phyloP scores from a whole-genome alignment of 345 rosid species.

The Pistacia integerrima region DNA sequence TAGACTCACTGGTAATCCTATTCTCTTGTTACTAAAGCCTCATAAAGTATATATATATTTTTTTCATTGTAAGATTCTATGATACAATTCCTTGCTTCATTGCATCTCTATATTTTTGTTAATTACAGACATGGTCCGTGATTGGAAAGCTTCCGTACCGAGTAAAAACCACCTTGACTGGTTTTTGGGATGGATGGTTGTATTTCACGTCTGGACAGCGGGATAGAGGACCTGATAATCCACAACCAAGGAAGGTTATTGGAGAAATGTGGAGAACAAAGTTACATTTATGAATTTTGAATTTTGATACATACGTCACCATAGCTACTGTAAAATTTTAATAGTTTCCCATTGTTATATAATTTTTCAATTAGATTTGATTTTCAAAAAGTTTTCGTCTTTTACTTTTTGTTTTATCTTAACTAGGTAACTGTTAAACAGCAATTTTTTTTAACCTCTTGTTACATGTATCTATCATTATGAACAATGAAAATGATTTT shows the following conservation, averaged over 20 bases:
- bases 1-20: conserved; percentile 54
- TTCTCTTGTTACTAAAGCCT: background rate
- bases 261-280: conserved; percentile 89
- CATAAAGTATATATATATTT: background rate
- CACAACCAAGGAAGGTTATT: conserved; percentile 71
- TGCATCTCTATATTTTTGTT: background rate
- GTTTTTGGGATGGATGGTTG: conserved; percentile 79
- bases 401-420: background rate
- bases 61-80: too few relatives aligned
- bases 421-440: background rate
- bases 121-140: conserved; percentile 80
- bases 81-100: background rate
- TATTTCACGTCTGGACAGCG: conserved; percentile 86
- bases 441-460: background rate
- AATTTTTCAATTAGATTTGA: background rate
- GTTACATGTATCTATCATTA: background rate
- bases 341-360: background rate
- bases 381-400: background rate
- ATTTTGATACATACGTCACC: background rate
- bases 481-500: background rate
- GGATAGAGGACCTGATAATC: conserved; percentile 80
- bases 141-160: conserved; percentile 82
- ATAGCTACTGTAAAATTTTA: background rate
- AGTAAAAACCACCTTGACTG: conserved; percentile 63
- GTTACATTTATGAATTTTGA: conserved; percentile 37